These are phyloP conservation scores for Oryza glaberrima DNA, from an alignment of 176 grass and related monocot species.

Conservation along the genomic window DNA sequence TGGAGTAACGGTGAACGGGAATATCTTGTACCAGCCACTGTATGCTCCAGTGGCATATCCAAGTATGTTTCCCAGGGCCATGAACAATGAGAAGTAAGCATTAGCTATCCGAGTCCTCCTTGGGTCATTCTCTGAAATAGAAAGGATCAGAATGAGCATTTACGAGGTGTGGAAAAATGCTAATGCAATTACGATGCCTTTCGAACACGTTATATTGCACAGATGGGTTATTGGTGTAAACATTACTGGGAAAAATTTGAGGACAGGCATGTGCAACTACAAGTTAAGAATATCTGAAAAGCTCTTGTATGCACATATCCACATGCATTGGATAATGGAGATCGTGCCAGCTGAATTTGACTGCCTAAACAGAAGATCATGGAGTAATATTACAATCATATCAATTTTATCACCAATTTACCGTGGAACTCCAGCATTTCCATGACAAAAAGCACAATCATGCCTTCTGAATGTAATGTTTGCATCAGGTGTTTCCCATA, in stretches of 20 bases:
- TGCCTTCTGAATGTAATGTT: neutral
- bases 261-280: neutral
- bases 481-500: neutral
- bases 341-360: neutral
- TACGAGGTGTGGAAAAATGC: neutral
- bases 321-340: neutral
- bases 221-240: neutral
- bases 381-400: neutral
- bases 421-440: neutral
- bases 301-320: neutral
- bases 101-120: conserved; percentile 84
- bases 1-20: conserved; percentile 75
- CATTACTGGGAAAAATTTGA: neutral
- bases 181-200: neutral
- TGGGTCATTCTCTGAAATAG: conserved; percentile 80
- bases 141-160: conserved; percentile 22
- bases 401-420: neutral
- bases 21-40: conserved; percentile 76
- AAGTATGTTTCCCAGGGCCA: conserved; percentile 90
- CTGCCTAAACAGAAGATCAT: neutral
- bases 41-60: conserved; percentile 87
- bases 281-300: neutral
- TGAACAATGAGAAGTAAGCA: conserved; percentile 99
- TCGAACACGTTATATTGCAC: neutral
- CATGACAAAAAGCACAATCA: neutral